phyloP scores from a whole-genome alignment of 1,139 yeast genomes.

The Suhomyces anneliseae region DNA sequence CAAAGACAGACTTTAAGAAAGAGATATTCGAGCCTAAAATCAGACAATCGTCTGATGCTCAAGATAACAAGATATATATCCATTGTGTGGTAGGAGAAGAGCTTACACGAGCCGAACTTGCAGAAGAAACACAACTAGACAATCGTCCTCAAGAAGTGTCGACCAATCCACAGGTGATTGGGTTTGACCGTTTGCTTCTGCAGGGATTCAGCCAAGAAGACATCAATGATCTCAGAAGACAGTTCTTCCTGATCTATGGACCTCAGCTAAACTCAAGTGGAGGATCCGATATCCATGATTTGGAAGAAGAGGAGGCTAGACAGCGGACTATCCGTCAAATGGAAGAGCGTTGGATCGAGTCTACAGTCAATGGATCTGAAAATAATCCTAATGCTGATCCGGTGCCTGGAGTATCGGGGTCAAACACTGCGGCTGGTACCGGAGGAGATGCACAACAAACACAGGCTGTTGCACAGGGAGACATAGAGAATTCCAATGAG shows the following conservation, averaged over 20 bases:
- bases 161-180: slow-evolving; percentile 70
- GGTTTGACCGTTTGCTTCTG: slow-evolving; percentile 78
- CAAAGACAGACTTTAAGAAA: slow-evolving; percentile 52
- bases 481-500: slow-evolving; percentile 36
- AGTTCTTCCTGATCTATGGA: slow-evolving; percentile 70
- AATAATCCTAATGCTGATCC: background rate
- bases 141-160: slow-evolving; percentile 49
- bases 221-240: slow-evolving; percentile 67
- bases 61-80: slow-evolving; percentile 45
- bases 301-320: slow-evolving; percentile 43
- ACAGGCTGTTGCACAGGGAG: slow-evolving; percentile 26
- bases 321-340: slow-evolving; percentile 53
- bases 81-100: slow-evolving; percentile 84
- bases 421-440: slow-evolving; percentile 4
- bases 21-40: slow-evolving; percentile 45
- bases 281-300: slow-evolving; percentile 28
- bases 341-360: slow-evolving; percentile 91
- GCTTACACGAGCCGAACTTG: slow-evolving; percentile 57
- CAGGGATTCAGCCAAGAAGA: slow-evolving; percentile 85
- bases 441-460: slow-evolving; percentile 9
- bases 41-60: slow-evolving; percentile 10
- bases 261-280: slow-evolving; percentile 8
- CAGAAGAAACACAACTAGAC: slow-evolving; percentile 63
- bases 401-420: background rate
- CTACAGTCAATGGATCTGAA: slow-evolving; percentile 49